Percentiles rank a stretch among this genome's conserved stretches.
Evolutionary conservation across 176 grass and related monocot genomes (phyloP).

Genomic region (Otatea glauca): DNA sequence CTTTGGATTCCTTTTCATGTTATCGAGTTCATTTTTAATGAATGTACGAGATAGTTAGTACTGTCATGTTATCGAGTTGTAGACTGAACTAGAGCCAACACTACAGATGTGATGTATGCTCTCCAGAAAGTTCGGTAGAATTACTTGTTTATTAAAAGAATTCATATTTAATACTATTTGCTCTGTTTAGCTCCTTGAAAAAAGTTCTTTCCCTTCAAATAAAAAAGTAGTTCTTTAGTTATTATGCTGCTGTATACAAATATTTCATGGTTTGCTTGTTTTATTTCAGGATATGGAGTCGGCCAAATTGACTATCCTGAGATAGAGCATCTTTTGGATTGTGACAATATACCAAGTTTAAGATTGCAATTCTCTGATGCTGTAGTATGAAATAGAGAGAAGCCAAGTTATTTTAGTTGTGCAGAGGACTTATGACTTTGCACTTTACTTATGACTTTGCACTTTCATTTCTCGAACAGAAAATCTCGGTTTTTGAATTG

Average conservation of each 20-base stretch:
- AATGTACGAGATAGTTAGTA: neutral
- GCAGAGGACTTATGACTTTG: too few relatives aligned
- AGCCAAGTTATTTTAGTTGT: conserved; percentile 19
- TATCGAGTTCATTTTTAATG: neutral
- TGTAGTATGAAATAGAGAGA: conserved; percentile 44
- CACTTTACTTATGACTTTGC: neutral
- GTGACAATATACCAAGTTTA: conserved; percentile 6
- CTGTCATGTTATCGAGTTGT: neutral
- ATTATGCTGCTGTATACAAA: neutral
- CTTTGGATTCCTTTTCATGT: neutral
- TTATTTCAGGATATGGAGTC: conserved; percentile 50
- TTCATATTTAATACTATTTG: neutral
- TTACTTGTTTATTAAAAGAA: neutral
- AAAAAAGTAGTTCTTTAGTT: neutral
- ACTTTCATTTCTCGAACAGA: neutral
- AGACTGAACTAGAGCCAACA: neutral
- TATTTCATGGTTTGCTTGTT: conserved; percentile 23
- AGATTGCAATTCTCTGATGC: conserved; percentile 33
- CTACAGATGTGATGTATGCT: neutral
- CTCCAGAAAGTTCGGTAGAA: neutral
- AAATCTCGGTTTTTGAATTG: conserved; percentile 18
- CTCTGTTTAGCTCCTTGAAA: neutral
- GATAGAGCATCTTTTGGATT: conserved; percentile 35
- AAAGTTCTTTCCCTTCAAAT: neutral
- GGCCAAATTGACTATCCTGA: conserved; percentile 23